Percentiles rank a stretch among this genome's conserved stretches.
Conservation (phyloP, 2,329 filamentous ascomycete genomes). For the Emmonsia crescens region DNA sequence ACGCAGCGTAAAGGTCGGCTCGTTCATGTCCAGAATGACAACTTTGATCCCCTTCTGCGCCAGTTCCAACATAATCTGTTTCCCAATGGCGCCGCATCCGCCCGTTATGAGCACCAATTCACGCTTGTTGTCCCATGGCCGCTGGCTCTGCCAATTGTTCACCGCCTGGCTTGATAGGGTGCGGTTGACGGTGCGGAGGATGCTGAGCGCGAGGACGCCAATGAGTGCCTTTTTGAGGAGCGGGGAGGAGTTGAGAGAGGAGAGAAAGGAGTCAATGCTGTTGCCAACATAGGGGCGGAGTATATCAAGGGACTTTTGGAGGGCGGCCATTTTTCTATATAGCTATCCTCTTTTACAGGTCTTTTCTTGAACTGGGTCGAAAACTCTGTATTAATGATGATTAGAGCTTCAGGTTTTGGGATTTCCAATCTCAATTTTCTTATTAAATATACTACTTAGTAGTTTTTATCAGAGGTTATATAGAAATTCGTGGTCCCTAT, state of each 20-base stretch:
- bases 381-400: no score
- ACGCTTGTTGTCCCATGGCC: slow-evolving; percentile 17
- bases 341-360: not conserved
- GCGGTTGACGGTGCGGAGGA: slow-evolving; percentile 20
- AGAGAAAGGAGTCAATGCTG: not conserved
- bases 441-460: no score
- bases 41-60: slow-evolving; percentile 20
- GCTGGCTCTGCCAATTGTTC: slow-evolving; percentile 22
- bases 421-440: no score
- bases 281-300: not conserved
- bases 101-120: slow-evolving; percentile 30
- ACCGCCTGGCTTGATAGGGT: slow-evolving; percentile 19
- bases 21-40: slow-evolving; percentile 28
- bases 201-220: slow-evolving; percentile 14
- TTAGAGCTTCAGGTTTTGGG: no score
- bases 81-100: slow-evolving; percentile 30
- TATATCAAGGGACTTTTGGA: not conserved
- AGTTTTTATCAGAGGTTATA: no score
- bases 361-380: not conserved
- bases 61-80: slow-evolving; percentile 26
- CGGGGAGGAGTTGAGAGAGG: not conserved
- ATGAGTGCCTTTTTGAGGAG: not conserved
- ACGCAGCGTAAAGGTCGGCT: slow-evolving; percentile 24
- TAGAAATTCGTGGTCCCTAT: no score
- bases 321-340: not conserved